Evolutionary conservation across 2,329 filamentous ascomycete genomes (phyloP).

Genomic region (Ophiostoma triangulosporum): DNA sequence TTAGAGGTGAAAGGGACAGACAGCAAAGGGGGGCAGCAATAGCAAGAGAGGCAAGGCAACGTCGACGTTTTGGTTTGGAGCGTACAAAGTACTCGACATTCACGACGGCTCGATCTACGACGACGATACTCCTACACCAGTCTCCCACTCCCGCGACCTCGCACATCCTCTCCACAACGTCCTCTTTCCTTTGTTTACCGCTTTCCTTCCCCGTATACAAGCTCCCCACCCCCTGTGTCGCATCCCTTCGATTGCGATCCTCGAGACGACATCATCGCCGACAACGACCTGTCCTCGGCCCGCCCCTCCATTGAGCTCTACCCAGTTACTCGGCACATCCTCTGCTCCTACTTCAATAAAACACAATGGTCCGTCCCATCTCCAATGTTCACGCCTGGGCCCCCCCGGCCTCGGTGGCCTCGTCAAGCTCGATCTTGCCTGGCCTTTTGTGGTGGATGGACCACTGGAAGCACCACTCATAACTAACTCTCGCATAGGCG

Average conservation of each 20-base stretch:
- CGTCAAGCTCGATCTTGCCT: background rate
- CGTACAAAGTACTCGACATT: background rate
- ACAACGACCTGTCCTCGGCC: background rate
- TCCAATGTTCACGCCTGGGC: background rate
- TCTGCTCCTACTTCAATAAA: background rate
- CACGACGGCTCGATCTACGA: background rate
- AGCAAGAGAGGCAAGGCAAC: background rate
- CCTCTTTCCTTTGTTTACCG: background rate
- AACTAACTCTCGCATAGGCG: constrained; percentile 10
- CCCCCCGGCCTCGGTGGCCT: background rate
- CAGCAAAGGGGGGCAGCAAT: background rate
- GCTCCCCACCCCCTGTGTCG: background rate
- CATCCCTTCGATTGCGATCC: constrained; percentile 1
- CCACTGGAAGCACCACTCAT: background rate
- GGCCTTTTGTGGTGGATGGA: too few species aligned
- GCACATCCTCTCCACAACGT: background rate
- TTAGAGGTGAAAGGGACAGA: constrained; percentile 3
- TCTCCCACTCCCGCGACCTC: background rate
- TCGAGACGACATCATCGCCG: background rate
- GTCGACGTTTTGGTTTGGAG: background rate
- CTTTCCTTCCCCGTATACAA: background rate
- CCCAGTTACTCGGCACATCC: background rate
- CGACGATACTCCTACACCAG: background rate
- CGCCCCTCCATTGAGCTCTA: background rate
- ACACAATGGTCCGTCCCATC: background rate